Percentiles rank a stretch among this genome's conserved stretches.
These are phyloP conservation scores for Chlamydomonas sp. DNA, from an alignment of 139 green algal genomes.

Conservation along the genomic window DNA sequence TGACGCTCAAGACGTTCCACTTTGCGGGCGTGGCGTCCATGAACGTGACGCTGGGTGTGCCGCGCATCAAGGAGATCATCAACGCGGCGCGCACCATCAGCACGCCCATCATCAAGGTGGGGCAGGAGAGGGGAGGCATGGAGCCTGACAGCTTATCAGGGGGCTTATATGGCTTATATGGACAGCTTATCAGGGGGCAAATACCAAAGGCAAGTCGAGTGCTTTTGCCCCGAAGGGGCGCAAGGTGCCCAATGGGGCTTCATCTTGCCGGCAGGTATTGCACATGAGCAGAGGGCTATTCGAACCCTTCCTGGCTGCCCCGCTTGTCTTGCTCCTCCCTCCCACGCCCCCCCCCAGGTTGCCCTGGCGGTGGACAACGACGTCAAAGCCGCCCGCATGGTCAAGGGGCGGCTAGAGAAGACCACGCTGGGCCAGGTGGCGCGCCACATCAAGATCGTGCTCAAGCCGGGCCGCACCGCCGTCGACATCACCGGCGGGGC, in stretches of 20 bases:
- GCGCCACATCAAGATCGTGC: constrained; percentile 62
- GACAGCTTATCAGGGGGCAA: neutral
- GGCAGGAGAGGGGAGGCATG: neutral
- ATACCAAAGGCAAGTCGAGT: too few relatives aligned
- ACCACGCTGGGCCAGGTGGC: constrained; percentile 91
- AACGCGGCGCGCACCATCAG: constrained; percentile 95
- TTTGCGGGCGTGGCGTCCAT: constrained; percentile 98
- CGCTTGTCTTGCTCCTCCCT: neutral
- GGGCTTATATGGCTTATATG: too few relatives aligned
- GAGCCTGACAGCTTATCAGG: neutral
- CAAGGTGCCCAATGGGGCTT: too few relatives aligned
- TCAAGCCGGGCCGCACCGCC: constrained; percentile 28
- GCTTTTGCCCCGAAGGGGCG: too few relatives aligned
- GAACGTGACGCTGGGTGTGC: constrained; percentile 97
- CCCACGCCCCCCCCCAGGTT: constrained; percentile 54
- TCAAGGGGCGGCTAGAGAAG: constrained; percentile 93
- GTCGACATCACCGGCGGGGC: neutral
- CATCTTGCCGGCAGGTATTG: too few relatives aligned
- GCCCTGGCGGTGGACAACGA: constrained; percentile 72
- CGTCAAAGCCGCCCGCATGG: constrained; percentile 83
- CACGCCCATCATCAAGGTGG: constrained; percentile 95
- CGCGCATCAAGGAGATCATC: constrained; percentile 99
- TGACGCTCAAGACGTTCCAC: constrained; percentile 99
- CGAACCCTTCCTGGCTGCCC: neutral
- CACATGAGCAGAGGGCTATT: too few relatives aligned